These are phyloP conservation scores for Boletus tylopilopsis DNA, from an alignment of 768 basidiomycete genomes.

Conservation along the genomic window DNA sequence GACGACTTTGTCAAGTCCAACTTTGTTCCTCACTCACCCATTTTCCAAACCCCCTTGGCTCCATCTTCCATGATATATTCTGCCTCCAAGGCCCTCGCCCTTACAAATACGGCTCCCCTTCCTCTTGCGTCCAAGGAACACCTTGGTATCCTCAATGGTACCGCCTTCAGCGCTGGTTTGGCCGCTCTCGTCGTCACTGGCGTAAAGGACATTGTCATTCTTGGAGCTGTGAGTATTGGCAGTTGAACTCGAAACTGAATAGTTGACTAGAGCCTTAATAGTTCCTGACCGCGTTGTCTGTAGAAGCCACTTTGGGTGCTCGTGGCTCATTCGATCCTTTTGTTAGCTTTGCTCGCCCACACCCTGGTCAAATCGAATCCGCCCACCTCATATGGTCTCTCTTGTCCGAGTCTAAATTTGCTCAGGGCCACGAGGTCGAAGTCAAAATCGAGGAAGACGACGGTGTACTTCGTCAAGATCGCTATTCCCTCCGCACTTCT, in stretches of 20 bases:
- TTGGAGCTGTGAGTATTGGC: slow-evolving; percentile 37
- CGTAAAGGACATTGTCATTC: slow-evolving; percentile 60
- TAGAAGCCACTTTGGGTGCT: slow-evolving; percentile 75
- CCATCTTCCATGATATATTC: slow-evolving; percentile 12
- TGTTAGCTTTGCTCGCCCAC: slow-evolving; percentile 72
- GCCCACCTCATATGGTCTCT: slow-evolving; percentile 67
- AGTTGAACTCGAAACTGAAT: not conserved
- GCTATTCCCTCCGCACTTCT: slow-evolving; percentile 61
- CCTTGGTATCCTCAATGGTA: slow-evolving; percentile 80
- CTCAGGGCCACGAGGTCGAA: slow-evolving; percentile 68
- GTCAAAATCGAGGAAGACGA: slow-evolving; percentile 68
- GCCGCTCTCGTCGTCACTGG: slow-evolving; percentile 71
- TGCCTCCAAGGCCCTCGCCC: slow-evolving; percentile 49
- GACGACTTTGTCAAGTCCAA: slow-evolving; percentile 17
- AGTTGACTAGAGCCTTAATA: slow-evolving; percentile 27
- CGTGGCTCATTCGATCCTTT: slow-evolving; percentile 74
- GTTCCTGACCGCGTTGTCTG: slow-evolving; percentile 78
- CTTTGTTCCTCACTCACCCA: not conserved
- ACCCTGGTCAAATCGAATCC: slow-evolving; percentile 80
- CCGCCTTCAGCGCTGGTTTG: slow-evolving; percentile 80
- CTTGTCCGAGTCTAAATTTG: slow-evolving; percentile 65
- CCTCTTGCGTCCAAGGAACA: slow-evolving; percentile 73
- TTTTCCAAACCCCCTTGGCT: not conserved
- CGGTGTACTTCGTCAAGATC: slow-evolving; percentile 75
- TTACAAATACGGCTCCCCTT: slow-evolving; percentile 61